phyloP scores from a whole-genome alignment of 257 asterid genomes.

The Vinca minor region DNA sequence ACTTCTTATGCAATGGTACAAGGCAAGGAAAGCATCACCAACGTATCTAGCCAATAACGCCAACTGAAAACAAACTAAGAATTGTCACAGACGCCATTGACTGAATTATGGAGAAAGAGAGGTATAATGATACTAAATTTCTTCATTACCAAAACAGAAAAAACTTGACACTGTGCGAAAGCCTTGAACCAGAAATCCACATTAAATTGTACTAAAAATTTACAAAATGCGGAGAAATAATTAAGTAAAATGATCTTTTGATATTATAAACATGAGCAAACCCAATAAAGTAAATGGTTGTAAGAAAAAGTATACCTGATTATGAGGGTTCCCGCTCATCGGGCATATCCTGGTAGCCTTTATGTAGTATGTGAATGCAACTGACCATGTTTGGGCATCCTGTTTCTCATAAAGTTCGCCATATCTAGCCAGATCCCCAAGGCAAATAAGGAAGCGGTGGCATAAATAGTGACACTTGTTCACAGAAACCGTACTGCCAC shows the following conservation, averaged over 20 bases:
- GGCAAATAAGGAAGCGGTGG: slow-evolving; percentile 78
- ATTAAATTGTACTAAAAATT: not conserved
- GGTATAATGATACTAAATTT: not conserved
- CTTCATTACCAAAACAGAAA: not conserved
- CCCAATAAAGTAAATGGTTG: not conserved
- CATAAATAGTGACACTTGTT: slow-evolving; percentile 50
- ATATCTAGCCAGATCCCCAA: slow-evolving; percentile 86
- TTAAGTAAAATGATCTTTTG: not conserved
- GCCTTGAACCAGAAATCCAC: not conserved
- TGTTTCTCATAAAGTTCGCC: slow-evolving; percentile 50
- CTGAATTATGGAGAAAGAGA: not conserved
- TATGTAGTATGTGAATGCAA: slow-evolving; percentile 56
- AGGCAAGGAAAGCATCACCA: slow-evolving; percentile 72
- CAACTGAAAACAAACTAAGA: slow-evolving; percentile 42
- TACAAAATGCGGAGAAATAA: not conserved
- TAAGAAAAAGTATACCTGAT: slow-evolving; percentile 46
- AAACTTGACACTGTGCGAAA: not conserved
- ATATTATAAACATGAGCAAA: not conserved
- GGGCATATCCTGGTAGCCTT: slow-evolving; percentile 75
- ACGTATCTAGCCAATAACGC: slow-evolving; percentile 73
- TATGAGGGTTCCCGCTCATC: slow-evolving; percentile 87
- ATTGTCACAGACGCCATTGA: not conserved
- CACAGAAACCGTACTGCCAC: slow-evolving; percentile 15
- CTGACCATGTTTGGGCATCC: slow-evolving; percentile 57
- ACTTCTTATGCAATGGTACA: slow-evolving; percentile 83